Evolutionary conservation across 2,329 filamentous ascomycete genomes (phyloP).

Genomic region (Botrytis sinoallii): DNA sequence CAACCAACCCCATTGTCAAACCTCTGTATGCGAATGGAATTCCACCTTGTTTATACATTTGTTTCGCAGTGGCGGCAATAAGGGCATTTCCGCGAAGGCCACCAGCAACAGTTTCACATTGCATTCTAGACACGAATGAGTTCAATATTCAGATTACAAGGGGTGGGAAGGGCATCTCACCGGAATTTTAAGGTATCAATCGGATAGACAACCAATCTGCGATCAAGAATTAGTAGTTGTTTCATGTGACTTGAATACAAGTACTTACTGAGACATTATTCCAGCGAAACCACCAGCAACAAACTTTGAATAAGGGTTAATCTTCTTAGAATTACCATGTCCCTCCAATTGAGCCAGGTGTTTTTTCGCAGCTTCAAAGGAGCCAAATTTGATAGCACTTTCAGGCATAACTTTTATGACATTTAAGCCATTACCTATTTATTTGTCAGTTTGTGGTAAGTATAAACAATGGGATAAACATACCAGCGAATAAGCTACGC

Average conservation of each 20-base stretch:
- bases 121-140: constrained; percentile 52
- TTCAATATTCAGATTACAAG: not conserved
- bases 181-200: constrained; percentile 57
- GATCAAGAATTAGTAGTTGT: constrained; percentile 20
- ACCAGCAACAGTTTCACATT: constrained; percentile 88
- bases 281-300: constrained; percentile 86
- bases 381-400: constrained; percentile 96
- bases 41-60: constrained; percentile 79
- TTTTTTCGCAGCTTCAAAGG: constrained; percentile 92
- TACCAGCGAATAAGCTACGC: constrained; percentile 89
- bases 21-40: constrained; percentile 81
- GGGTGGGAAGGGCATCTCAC: constrained; percentile 24
- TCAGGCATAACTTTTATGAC: constrained; percentile 98
- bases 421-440: constrained; percentile 85
- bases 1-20: constrained; percentile 86
- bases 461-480: constrained; percentile 34
- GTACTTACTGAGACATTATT: constrained; percentile 81
- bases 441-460: constrained; percentile 20
- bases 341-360: constrained; percentile 83
- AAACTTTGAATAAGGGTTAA: constrained; percentile 84
- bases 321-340: constrained; percentile 74
- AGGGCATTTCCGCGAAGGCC: constrained; percentile 80
- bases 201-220: constrained; percentile 78
- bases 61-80: constrained; percentile 76
- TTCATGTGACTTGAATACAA: constrained; percentile 6